phyloP scores from a whole-genome alignment of 108 stramenopile species.

The Seminavis robusta region DNA sequence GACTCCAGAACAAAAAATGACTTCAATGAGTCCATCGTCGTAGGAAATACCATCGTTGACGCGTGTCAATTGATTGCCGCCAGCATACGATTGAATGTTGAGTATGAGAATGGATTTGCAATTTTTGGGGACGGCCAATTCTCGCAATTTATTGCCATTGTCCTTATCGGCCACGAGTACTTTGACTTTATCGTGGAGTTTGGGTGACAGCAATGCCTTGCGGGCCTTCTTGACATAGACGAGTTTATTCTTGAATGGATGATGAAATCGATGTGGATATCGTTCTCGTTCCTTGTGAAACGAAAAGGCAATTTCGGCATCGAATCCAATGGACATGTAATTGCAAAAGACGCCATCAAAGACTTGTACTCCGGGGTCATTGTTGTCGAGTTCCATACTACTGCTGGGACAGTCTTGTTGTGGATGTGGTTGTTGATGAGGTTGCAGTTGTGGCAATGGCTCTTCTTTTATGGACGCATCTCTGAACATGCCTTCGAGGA shows the following conservation, averaged over 20 bases:
- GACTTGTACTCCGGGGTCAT: slow-evolving; percentile 71
- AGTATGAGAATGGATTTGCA: slow-evolving; percentile 36
- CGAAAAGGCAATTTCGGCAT: slow-evolving; percentile 51
- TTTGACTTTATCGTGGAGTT: slow-evolving; percentile 20
- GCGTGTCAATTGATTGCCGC: slow-evolving; percentile 35
- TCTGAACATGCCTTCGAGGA: too few relatives aligned
- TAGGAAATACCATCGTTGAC: slow-evolving; percentile 31
- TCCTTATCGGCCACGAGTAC: slow-evolving; percentile 29
- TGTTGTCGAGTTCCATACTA: slow-evolving; percentile 65
- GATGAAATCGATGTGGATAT: slow-evolving; percentile 60
- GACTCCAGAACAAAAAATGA: slow-evolving; percentile 45
- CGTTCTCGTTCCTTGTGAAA: slow-evolving; percentile 56
- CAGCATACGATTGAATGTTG: slow-evolving; percentile 53
- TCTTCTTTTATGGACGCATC: too few relatives aligned
- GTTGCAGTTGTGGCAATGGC: too few relatives aligned
- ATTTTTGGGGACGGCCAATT: slow-evolving; percentile 33
- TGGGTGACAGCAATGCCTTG: slow-evolving; percentile 46
- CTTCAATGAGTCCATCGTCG: slow-evolving; percentile 44
- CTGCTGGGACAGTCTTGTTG: background rate
- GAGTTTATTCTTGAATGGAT: slow-evolving; percentile 46
- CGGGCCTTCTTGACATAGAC: too few relatives aligned
- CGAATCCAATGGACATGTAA: slow-evolving; percentile 70
- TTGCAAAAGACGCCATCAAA: slow-evolving; percentile 74
- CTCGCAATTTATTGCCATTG: slow-evolving; percentile 14
- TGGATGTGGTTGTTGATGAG: background rate